phyloP scores from a whole-genome alignment of 352 stramenopile genomes.

The Stephanocyclus meneghinianus region DNA sequence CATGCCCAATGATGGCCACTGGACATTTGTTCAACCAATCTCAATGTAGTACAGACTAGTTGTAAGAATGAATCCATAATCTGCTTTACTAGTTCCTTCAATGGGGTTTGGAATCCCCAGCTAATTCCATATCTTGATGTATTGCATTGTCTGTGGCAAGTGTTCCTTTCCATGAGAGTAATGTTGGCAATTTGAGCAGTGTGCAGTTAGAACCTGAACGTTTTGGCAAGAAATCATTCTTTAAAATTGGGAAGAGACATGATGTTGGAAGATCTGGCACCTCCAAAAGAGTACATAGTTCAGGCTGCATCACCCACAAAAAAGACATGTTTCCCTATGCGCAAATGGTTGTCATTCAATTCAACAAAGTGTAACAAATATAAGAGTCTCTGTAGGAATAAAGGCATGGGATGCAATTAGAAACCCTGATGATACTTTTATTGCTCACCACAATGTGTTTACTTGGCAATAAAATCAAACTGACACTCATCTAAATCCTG shows the following conservation, averaged over 20 bases:
- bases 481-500: slow-evolving; percentile 58
- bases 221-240: slow-evolving; percentile 48
- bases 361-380: no score
- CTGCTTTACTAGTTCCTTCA: slow-evolving; percentile 17
- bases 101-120: slow-evolving; percentile 51
- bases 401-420: no score
- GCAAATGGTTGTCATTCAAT: no score
- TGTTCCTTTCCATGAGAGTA: slow-evolving; percentile 59
- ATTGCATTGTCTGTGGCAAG: slow-evolving; percentile 31
- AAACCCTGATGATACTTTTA: neutral
- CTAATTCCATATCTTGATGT: slow-evolving; percentile 10
- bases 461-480: slow-evolving; percentile 39
- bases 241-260: slow-evolving; percentile 40
- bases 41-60: neutral
- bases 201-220: slow-evolving; percentile 55
- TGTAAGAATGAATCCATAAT: neutral
- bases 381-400: neutral
- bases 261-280: slow-evolving; percentile 44
- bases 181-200: slow-evolving; percentile 62
- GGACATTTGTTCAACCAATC: slow-evolving; percentile 25
- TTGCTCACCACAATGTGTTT: slow-evolving; percentile 36
- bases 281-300: slow-evolving; percentile 56
- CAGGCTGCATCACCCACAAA: slow-evolving; percentile 61
- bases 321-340: slow-evolving; percentile 40
- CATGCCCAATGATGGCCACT: slow-evolving; percentile 38